Conservation (phyloP, 1,284 basidiomycete species). For the Puccinia hordei region DNA sequence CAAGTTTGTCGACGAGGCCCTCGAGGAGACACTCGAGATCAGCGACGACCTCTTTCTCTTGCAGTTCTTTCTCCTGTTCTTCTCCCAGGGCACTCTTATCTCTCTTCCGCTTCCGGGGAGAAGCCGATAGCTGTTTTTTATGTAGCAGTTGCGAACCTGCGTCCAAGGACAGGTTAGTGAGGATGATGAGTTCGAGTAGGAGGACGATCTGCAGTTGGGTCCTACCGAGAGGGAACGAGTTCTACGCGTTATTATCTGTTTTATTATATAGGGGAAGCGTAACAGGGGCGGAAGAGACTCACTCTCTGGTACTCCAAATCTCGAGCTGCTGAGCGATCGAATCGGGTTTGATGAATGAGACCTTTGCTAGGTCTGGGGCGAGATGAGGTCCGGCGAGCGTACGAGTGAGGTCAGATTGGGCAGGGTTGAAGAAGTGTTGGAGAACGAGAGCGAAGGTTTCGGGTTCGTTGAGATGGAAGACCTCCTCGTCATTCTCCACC, state of each 20-base stretch:
- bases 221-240: too few species aligned
- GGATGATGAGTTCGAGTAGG: constrained; percentile 38
- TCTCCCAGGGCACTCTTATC: not conserved
- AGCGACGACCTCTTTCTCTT: not conserved
- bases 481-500: constrained; percentile 36
- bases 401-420: not conserved
- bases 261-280: not conserved
- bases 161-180: constrained; percentile 19
- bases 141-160: constrained; percentile 13
- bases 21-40: constrained; percentile 39
- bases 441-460: constrained; percentile 17
- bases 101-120: not conserved
- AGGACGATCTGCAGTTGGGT: constrained; percentile 40
- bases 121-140: constrained; percentile 34
- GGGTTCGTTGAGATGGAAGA: constrained; percentile 39
- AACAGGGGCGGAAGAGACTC: not conserved
- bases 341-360: constrained; percentile 30
- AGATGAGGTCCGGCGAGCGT: not conserved
- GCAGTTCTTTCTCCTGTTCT: not conserved
- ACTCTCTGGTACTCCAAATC: constrained; percentile 33
- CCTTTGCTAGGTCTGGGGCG: not conserved
- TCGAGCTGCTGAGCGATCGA: constrained; percentile 30
- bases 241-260: too few species aligned
- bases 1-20: constrained; percentile 40
- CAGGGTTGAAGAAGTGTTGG: not conserved